Base-by-base conservation (phyloP, 768 basidiomycete species). In the Amanita rubescens region DNA sequence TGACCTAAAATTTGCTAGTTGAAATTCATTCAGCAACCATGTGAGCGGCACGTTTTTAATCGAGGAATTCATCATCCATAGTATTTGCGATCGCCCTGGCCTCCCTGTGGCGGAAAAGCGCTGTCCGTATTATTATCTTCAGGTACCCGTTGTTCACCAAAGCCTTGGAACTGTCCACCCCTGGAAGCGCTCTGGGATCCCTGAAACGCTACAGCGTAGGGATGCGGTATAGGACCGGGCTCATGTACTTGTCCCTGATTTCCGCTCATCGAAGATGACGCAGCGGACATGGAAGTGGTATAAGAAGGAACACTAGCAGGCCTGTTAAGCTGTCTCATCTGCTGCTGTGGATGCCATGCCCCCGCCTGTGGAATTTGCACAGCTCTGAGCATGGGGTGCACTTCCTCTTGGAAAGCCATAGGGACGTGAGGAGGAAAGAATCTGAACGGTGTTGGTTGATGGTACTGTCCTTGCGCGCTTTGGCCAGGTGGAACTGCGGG, bases 291-390 rank as follows among this genome's bases (percentile, higher is more conserved):
- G 19, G 39, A 34, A 10, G 41, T 34, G 12, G 51, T 11, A 38
- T 51, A 43, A 14, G 51, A 51, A 43, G 41, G 3, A 42, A 41
- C 51, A 24, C 51, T 51, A 7, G 14, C 15, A 19, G 41, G 17
- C 17, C 37, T 27, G 20, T 27, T 12, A 3, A 2, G 24, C 4
- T 51, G 37, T 15, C 39, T 43, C 51, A 34, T 51, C 27, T 51
- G 51, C 25, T 42, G 44, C 44, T 46, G 49, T 30, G 24, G 12
- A 3, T 50, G 41, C 39, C 39, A 51, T 19, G 41, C 51, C 41
- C 43, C 43, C 10, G 39, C 30, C n/a, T 30, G n/a, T 10, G 27
- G 39, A 1, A 51, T 24, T 14, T 39, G 51, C n/a, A 11, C 22
- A 43, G 51, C 24, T 27, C 50, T 43, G 30, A 51, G 20, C 27